Percentiles rank a stretch among this genome's conserved stretches.
Conservation (phyloP, 2,329 filamentous ascomycete genomes). For the Botryotinia globosa region DNA sequence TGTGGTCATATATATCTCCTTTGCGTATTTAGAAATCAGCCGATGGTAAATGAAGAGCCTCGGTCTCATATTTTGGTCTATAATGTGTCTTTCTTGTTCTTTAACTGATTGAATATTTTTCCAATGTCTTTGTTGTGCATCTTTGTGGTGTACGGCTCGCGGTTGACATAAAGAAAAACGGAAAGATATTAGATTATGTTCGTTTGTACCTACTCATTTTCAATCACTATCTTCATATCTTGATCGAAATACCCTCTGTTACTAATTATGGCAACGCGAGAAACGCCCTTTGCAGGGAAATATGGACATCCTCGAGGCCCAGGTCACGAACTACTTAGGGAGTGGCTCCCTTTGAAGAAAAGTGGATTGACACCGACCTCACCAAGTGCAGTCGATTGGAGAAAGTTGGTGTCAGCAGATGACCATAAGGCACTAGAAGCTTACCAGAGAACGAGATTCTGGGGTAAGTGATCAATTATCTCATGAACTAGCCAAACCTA, state of each 20-base stretch:
- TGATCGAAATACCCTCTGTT: neutral
- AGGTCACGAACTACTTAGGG: neutral
- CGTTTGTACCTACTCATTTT: neutral
- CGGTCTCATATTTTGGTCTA: neutral
- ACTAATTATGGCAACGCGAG: neutral
- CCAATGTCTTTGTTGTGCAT: neutral
- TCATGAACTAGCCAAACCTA: neutral
- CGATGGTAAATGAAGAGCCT: neutral
- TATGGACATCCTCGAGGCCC: neutral
- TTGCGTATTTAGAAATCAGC: neutral
- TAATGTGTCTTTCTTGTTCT: neutral
- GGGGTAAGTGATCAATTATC: neutral
- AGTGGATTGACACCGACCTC: slow-evolving; percentile 1
- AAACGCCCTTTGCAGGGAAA: neutral
- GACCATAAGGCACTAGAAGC: neutral
- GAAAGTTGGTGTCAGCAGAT: neutral
- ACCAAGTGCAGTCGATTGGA: slow-evolving; percentile 1
- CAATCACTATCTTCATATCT: neutral
- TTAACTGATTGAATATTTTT: too few species aligned
- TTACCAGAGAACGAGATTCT: neutral
- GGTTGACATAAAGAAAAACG: neutral
- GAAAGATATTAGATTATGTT: neutral
- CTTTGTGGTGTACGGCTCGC: neutral
- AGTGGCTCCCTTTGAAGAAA: neutral
- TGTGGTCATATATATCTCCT: neutral